Conservation (phyloP, 73 alveolate genomes). For the Paramecium primaurelia region DNA sequence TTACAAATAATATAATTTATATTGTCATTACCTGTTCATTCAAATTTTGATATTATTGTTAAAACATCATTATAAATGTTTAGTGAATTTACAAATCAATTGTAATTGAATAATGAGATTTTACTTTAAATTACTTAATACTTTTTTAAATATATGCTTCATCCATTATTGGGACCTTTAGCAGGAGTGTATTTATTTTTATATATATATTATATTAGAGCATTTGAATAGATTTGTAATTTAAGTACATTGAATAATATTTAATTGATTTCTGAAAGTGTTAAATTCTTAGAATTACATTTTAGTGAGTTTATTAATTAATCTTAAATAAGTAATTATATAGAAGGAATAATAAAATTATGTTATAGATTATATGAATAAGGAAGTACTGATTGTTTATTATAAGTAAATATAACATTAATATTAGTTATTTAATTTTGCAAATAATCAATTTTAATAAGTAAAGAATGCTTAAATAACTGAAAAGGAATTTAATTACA, state of each 20-base stretch:
- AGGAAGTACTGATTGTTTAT: not conserved
- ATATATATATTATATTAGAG: not conserved
- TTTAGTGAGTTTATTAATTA: not conserved
- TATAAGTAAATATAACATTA: not conserved
- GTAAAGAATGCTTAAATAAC: not conserved
- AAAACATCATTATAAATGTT: constrained; percentile 14
- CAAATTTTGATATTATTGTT: not conserved
- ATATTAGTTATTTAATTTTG: constrained; percentile 9
- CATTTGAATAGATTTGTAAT: constrained; percentile 10
- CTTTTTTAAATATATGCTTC: not conserved
- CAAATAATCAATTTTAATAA: not conserved
- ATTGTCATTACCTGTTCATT: not conserved
- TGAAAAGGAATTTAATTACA: not conserved
- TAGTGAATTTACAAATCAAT: not conserved
- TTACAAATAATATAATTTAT: not conserved
- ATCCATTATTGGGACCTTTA: not conserved
- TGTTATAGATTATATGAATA: not conserved
- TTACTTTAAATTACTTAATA: not conserved
- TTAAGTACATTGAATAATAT: not conserved
- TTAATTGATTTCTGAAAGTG: not conserved
- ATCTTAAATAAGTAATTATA: not conserved
- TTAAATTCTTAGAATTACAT: not conserved
- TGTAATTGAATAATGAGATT: not conserved
- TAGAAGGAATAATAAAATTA: not conserved
- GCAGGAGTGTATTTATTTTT: not conserved